Evolutionary conservation across 768 basidiomycete genomes (phyloP), one percentile per base, ranked within the genome.

Genomic region (Boletus pseudopeckii): DNA sequence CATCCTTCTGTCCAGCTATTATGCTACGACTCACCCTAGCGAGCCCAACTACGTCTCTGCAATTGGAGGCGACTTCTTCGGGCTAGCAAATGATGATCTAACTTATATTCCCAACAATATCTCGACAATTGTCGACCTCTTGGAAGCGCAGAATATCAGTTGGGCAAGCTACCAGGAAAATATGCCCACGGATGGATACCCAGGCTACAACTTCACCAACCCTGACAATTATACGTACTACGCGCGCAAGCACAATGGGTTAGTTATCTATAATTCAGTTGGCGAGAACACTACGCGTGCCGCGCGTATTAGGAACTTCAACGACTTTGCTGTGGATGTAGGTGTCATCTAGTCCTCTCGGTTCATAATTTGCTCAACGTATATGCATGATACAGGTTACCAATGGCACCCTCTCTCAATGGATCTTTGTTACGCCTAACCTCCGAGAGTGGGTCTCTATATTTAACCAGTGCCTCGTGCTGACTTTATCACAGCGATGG

Each of bases 101-200:
- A 52, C 50, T 17, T 9, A 0, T 26, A 53, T 82, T 33, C 76
- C 77, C 0, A 60, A 56, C 28, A 84, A 83, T 59, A 68, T 83
- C 8, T 81, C 83, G 4, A 82, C 78, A 14, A 58, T 85, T 40
- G 77, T 82, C 24, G 85, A 87, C 57, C 71, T 86, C 17, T 68
- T 87, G 30, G 85, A 86, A 24, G 69, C 72, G 17, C 78, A 80
- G 58, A 72, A 68, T 41, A 74, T 87, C 39, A 79, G 79, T 7
- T 87, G 85, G 84, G 77, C 76, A 0, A 71, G 78, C 17, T 87
- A 86, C 59, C 78, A 83, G 63, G 83, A 86, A 61, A 78, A 76
- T 54, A 73, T 84, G 76, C 81, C 82, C 2, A 64, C 63, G 1
- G 78, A 80, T 52, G 81, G 76, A 7, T 83, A 70, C 47, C 54